These are phyloP conservation scores for Penicillium ucsense DNA, from an alignment of 495 filamentous ascomycete genomes.

Conservation along the genomic window DNA sequence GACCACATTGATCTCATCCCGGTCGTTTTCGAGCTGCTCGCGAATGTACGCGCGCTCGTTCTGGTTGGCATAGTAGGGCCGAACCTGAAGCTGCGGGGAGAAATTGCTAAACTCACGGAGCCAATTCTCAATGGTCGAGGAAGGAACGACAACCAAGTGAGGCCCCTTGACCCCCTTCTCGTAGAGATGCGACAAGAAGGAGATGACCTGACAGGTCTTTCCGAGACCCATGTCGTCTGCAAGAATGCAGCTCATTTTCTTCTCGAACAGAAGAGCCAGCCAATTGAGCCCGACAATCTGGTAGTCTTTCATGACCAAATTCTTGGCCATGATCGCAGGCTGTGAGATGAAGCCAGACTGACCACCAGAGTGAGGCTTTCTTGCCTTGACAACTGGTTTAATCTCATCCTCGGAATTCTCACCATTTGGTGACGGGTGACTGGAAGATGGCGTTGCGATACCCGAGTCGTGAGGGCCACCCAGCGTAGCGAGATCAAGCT, in stretches of 20 bases:
- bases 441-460: conserved; percentile 57
- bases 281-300: conserved; percentile 94
- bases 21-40: conserved; percentile 51
- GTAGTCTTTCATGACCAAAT: conserved; percentile 75
- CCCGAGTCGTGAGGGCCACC: conserved; percentile 52
- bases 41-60: conserved; percentile 54
- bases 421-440: conserved; percentile 24
- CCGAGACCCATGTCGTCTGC: conserved; percentile 98
- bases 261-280: conserved; percentile 70
- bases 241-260: conserved; percentile 73
- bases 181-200: conserved; percentile 75
- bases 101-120: conserved; percentile 81
- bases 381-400: conserved; percentile 23
- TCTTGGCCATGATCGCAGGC: conserved; percentile 61
- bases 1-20: conserved; percentile 66
- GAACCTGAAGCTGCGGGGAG: conserved; percentile 62
- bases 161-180: conserved; percentile 60
- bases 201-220: conserved; percentile 94
- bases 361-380: conserved; percentile 18
- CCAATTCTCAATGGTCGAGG: conserved; percentile 94
- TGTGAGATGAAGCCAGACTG: conserved; percentile 48
- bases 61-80: conserved; percentile 71
- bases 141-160: conserved; percentile 82
- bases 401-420: conserved; percentile 40
- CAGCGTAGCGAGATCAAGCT: conserved; percentile 57